phyloP scores from a whole-genome alignment of 2,329 filamentous ascomycete species.

The Orbilia blumenaviensis region DNA sequence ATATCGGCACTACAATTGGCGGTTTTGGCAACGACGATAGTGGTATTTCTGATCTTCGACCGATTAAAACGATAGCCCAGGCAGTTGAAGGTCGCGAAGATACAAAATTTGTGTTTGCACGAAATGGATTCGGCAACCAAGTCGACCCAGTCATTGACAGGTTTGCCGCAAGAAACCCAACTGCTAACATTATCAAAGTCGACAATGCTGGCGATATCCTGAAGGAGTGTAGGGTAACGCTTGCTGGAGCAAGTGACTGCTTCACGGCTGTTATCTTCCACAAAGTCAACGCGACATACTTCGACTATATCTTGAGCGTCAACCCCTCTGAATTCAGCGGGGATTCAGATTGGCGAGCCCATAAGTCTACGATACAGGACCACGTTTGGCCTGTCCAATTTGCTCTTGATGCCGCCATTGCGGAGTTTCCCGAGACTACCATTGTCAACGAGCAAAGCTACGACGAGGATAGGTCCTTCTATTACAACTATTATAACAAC shows the following conservation, averaged over 20 bases:
- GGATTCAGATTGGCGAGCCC: slow-evolving; percentile 61
- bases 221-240: slow-evolving; percentile 70
- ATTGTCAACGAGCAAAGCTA: slow-evolving; percentile 76
- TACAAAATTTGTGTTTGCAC: slow-evolving; percentile 76
- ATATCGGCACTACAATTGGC: slow-evolving; percentile 20
- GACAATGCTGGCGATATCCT: slow-evolving; percentile 65
- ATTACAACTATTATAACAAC: slow-evolving; percentile 63
- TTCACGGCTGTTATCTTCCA: slow-evolving; percentile 77
- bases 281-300: slow-evolving; percentile 69
- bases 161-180: slow-evolving; percentile 15
- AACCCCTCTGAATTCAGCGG: slow-evolving; percentile 74
- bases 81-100: slow-evolving; percentile 64
- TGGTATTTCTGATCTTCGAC: slow-evolving; percentile 55
- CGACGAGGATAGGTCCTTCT: slow-evolving; percentile 70
- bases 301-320: slow-evolving; percentile 86
- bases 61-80: slow-evolving; percentile 71
- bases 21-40: slow-evolving; percentile 7
- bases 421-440: slow-evolving; percentile 68
- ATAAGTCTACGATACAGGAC: slow-evolving; percentile 77
- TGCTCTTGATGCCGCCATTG: slow-evolving; percentile 48
- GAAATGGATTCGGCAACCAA: slow-evolving; percentile 69
- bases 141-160: slow-evolving; percentile 55
- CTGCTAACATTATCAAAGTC: slow-evolving; percentile 24
- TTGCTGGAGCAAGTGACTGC: slow-evolving; percentile 75
- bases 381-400: slow-evolving; percentile 66